Base-by-base conservation (phyloP, 2,329 filamentous ascomycete species). In the Colletotrichum sp. region DNA sequence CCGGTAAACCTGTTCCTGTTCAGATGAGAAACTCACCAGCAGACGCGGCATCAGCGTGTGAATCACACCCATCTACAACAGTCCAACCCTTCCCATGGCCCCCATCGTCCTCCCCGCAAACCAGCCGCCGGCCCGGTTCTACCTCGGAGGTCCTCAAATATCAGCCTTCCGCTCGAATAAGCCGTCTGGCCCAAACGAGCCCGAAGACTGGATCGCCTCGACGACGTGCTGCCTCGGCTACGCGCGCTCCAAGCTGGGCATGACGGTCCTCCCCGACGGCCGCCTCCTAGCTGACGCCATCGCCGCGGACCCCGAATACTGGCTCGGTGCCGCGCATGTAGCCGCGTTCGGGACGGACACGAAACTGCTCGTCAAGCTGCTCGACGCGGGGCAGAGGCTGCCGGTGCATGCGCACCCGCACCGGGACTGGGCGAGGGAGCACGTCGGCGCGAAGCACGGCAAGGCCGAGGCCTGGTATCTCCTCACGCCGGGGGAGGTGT, bases 351-450 rank as follows among this genome's bases (percentile, higher is more conserved):
- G 44, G 18, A 48, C 44, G 18, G 77, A 80, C 57, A 78, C 76
- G 5, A 78, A 80, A 62, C 65, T 80, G 5, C 77, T 80, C 18
- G 79, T 79, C 57, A 78, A 80, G 64, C 69, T 80, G 6, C 77
- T 80, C n/a, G 79, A 80, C 34, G 73, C 78, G 10, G 78, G 75
- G 1, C 78, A 79, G 60, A 70, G 78, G 2, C 77, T 80, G 5
- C 79, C 78, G 75, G 75, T 80, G 4, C 79, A 79, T 39, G 79
- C 77, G 3, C 79, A 80, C 34, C 79, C 78, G 24, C 76, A 77
- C 26, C 74, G 74, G 15, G 71, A 75, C 62, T 80, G 79, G 76
- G 79, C 77, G 5, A 63, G 26, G n/a, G 67, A 77, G 57, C 77
- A 79, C 65, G 36, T 77, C 8, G 72, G 71, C 15, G 62, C 59